Percentiles rank a stretch among this genome's conserved stretches.
These are phyloP conservation scores for Coniochaeta hoffmannii DNA, from an alignment of 2,329 filamentous ascomycete genomes.

Conservation along the genomic window DNA sequence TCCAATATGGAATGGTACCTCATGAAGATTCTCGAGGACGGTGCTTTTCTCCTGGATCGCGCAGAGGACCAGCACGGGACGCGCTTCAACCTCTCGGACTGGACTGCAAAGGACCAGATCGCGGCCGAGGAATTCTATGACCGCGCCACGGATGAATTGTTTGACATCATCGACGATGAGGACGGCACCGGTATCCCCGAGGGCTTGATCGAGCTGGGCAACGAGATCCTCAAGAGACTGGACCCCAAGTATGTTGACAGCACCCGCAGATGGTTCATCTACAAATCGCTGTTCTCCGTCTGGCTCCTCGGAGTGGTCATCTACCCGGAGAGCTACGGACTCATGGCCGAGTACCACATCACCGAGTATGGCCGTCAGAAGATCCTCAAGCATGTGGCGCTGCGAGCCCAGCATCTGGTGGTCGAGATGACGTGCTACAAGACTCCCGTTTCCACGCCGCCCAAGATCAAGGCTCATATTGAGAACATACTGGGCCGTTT, in stretches of 20 bases:
- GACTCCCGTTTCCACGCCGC: conserved; percentile 55
- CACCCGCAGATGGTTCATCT: conserved; percentile 77
- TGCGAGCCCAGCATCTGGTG: conserved; percentile 71
- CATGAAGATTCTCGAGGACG: conserved; percentile 89
- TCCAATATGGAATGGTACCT: conserved; percentile 89
- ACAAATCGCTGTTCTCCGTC: conserved; percentile 85
- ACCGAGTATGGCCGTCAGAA: conserved; percentile 84
- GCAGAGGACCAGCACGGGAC: conserved; percentile 71
- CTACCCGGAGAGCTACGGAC: conserved; percentile 73
- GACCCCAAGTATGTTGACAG: conserved; percentile 64
- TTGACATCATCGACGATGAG: conserved; percentile 79
- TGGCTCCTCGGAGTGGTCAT: conserved; percentile 80
- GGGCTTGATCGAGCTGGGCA: conserved; percentile 75
- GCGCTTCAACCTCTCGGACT: conserved; percentile 62
- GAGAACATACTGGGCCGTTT: conserved; percentile 65
- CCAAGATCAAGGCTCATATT: conserved; percentile 59
- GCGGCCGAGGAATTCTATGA: conserved; percentile 86
- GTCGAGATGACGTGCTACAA: conserved; percentile 68
- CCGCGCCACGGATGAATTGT: conserved; percentile 70
- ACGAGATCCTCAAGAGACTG: conserved; percentile 73
- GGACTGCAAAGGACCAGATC: conserved; percentile 71
- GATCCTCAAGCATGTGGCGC: conserved; percentile 70
- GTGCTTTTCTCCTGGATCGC: conserved; percentile 81
- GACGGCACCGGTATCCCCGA: conserved; percentile 80
- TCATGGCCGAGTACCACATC: conserved; percentile 86